Evolutionary conservation across 352 stramenopile genomes (phyloP).

Genomic region (Phytophthora cryptogea): DNA sequence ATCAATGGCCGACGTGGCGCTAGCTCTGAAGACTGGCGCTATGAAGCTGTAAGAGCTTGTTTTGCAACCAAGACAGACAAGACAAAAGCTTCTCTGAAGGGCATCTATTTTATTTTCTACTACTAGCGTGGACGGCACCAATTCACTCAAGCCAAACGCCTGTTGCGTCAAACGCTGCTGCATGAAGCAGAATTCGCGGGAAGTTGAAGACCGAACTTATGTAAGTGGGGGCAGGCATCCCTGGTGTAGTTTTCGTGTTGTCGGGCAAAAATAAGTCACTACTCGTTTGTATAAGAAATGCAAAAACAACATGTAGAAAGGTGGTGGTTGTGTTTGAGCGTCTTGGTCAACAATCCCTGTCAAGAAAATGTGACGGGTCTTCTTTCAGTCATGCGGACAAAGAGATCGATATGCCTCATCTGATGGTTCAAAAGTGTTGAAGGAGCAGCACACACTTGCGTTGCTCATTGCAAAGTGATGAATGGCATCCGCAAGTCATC

Average conservation of each 20-base stretch:
- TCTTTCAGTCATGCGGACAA: not conserved
- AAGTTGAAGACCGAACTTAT: constrained; percentile 8
- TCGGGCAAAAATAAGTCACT: no score
- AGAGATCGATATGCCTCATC: not conserved
- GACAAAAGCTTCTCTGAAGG: not conserved
- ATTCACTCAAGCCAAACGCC: not conserved
- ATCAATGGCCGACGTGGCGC: constrained; percentile 64
- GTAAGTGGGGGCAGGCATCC: constrained; percentile 4
- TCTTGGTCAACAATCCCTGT: no score
- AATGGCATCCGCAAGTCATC: no score
- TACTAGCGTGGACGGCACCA: not conserved
- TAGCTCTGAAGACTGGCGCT: constrained; percentile 62
- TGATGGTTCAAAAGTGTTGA: not conserved
- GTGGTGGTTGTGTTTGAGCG: not conserved
- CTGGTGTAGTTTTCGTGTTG: no score
- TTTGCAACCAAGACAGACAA: not conserved
- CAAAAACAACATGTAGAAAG: not conserved
- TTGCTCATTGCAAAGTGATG: no score
- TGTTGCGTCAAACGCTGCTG: constrained; percentile 13
- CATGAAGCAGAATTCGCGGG: constrained; percentile 10
- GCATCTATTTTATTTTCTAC: constrained; percentile 27
- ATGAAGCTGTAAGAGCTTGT: constrained; percentile 48
- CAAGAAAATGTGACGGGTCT: no score
- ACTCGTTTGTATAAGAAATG: constrained; percentile 9
- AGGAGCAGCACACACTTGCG: not conserved